phyloP scores from a whole-genome alignment of 306 rosid genomes.

The Albizia julibrissin region DNA sequence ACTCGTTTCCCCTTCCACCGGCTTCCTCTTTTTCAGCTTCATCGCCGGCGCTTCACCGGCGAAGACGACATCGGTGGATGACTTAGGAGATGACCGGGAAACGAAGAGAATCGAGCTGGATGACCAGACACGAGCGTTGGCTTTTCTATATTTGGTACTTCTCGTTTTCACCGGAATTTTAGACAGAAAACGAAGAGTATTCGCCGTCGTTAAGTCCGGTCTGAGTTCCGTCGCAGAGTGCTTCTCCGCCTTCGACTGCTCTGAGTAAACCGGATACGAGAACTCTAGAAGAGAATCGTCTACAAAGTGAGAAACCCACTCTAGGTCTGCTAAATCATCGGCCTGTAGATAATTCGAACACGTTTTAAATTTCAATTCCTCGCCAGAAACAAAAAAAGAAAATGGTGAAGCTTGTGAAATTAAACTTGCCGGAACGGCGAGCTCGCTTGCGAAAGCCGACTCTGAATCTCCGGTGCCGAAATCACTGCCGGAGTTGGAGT shows the following conservation, averaged over 20 bases:
- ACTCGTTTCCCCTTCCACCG: constrained; percentile 43
- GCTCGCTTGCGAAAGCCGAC: constrained; percentile 55
- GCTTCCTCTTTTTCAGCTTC: constrained; percentile 73
- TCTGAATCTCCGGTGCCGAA: constrained; percentile 50
- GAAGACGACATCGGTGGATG: constrained; percentile 29
- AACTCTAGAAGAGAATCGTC: constrained; percentile 68
- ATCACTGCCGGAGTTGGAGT: constrained; percentile 43
- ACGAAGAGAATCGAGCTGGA: constrained; percentile 23
- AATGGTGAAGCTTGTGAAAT: not conserved
- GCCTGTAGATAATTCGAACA: constrained; percentile 41
- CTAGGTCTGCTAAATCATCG: constrained; percentile 74
- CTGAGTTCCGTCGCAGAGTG: constrained; percentile 46
- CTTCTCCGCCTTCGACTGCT: constrained; percentile 18
- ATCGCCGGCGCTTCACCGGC: constrained; percentile 45
- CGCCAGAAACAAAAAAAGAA: not conserved
- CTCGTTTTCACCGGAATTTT: constrained; percentile 55
- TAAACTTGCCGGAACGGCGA: constrained; percentile 66
- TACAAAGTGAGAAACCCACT: constrained; percentile 94
- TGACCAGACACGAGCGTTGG: constrained; percentile 38
- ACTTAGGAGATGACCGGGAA: constrained; percentile 27
- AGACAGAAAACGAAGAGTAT: constrained; percentile 22
- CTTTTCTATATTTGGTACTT: constrained; percentile 46
- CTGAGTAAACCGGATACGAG: constrained; percentile 38
- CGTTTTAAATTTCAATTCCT: constrained; percentile 3
- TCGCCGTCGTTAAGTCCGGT: constrained; percentile 7